Base-by-base conservation (phyloP, 2,329 filamentous ascomycete genomes). In the Claviceps fusiformis region DNA sequence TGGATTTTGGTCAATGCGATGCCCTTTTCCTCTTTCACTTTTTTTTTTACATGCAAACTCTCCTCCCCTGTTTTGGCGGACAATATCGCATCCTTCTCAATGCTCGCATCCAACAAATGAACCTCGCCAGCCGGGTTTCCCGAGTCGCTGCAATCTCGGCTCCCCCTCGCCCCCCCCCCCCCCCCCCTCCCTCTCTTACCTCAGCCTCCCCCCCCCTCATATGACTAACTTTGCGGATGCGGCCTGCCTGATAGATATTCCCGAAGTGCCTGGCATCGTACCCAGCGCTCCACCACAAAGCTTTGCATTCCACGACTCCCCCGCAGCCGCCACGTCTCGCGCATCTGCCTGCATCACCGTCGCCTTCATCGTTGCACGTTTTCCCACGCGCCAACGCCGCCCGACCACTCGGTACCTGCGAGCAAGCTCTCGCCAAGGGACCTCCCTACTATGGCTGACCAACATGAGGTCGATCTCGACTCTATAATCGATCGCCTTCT, bases 401-500 rank as follows among this genome's bases (percentile, higher is more conserved):
- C 53, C 46, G 49, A 37, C 54, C 56, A 61, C 56, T 60, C 62
- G 61, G 61, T 64, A 65, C 62, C 64, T 64, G 67, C 67, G 69
- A 71, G 71, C 73, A 70, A 69, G 69, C 61, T 61, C 63, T 65
- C 62, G 61, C 61, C 59, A 62, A 63, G 66, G 70, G 65, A 68
- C 59, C 58, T 59, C 58, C 65, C 59, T 60, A 75, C 66, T 68
- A 85, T 76, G 83, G 78, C 78, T 69, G 79, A 82, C 71, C 78
- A 81, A 71, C 76, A 89, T 75, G 92, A 97, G 75, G 89, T 97
- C 76, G 92, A 97, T 77, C 82, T 98, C 77, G 93, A 98, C 75
- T 96, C 91, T 68, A 95, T 97, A 84, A 97, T 98, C 79, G 92
- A 97, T 75, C 85, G 93, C 74, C 83, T 98, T 68, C 81, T 97